Evolutionary conservation across 2,329 filamentous ascomycete species (phyloP), one percentile per base, ranked within the genome.

Genomic region (Arachnomyces sp.): DNA sequence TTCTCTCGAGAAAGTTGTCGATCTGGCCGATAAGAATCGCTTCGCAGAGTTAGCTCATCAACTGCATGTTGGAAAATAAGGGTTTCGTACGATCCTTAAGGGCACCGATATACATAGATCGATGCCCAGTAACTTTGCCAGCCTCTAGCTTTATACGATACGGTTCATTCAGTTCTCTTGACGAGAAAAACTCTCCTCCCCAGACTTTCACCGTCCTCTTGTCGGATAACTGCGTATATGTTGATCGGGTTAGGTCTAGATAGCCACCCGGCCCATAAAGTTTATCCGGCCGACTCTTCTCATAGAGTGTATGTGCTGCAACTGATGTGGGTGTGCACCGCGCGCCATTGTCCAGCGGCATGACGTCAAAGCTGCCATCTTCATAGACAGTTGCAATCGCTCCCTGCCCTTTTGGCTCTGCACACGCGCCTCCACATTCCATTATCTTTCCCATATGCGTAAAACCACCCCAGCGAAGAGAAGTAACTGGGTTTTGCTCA

Each of bases 381-480:
- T 64, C 63, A 3, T 65, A 67, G 0, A 72, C 46, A 0, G 62
- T 70, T 0, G 67, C 63, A 0, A 65, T 46, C 2, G 62, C 66
- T 3, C 62, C 64, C 3, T 53, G 52, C 0, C 62, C 62, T 40
- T 74, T 74, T 0, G 71, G 72, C 0, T 55, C 53, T 0, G 69
- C 63, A 45, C 70, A 74, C 2, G 58, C 45, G 1, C 49, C 65
- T 11, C 71, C 72, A 12, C 72, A 75, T 46, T 76, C 73, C 55
- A 75, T 61, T 4, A 75, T 70, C 53, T 77, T 75, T 7, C 72
- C 74, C 69, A 76, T 73, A 46, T 75, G 41, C 9, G 21, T 25
- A 25, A 25, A 25, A 5, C 21, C 21, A 9, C 21, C 21, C 21
- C 21, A 25, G 9, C 21, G 21, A 25, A 25, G 70, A 3, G 57